Base-by-base conservation (phyloP, 2,329 filamentous ascomycete genomes). In the Aspergillus calidoustus region DNA sequence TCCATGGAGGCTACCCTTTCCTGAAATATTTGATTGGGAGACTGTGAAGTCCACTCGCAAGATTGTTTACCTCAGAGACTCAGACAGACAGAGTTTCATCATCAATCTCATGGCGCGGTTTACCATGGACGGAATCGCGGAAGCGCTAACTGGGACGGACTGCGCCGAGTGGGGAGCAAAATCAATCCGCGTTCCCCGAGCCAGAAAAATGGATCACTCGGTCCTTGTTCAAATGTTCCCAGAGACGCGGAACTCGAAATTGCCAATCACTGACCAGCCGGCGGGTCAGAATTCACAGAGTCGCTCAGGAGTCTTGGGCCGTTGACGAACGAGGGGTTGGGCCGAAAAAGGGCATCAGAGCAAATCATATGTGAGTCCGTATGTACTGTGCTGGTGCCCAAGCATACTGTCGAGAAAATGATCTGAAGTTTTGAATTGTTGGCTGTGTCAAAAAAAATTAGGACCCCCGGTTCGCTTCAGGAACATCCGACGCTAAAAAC, bases 141-240 rank as follows among this genome's bases (percentile, higher is more conserved):
- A 66, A 64, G 58, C 65, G 61, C 61, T 60, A 66, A 60, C 59
- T 60, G 65, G 64, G 65, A 69, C 66, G 66, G 67, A 61, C 64
- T 62, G 52, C 58, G 54, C 58, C 56, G 62, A 66, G 68, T 70
- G 69, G 69, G 57, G 64, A 48, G 61, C 65, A 19, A 19, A 19
- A 19, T 19, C 19, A 65, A 53, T 68, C 68, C 67, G 68, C 59
- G 58, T 71, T 71, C 69, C 69, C 69, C 69, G 68, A 66, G 38
- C 46, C 46, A 56, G 8, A 22, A 54, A 47, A 44, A n/a, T 28
- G 9, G 15, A 15, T 41, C 41, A 31, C 25, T 28, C 13, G 15
- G 44, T 63, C 30, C 30, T n/a, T 56, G 38, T 48, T 63, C 62
- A 63, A 60, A 54, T 56, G 38, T 48, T 63, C 62, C 65, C 62